Percentiles rank a stretch among this genome's conserved stretches.
These are phyloP conservation scores for Botrytis galanthina DNA, from an alignment of 2,329 filamentous ascomycete genomes.

Conservation along the genomic window DNA sequence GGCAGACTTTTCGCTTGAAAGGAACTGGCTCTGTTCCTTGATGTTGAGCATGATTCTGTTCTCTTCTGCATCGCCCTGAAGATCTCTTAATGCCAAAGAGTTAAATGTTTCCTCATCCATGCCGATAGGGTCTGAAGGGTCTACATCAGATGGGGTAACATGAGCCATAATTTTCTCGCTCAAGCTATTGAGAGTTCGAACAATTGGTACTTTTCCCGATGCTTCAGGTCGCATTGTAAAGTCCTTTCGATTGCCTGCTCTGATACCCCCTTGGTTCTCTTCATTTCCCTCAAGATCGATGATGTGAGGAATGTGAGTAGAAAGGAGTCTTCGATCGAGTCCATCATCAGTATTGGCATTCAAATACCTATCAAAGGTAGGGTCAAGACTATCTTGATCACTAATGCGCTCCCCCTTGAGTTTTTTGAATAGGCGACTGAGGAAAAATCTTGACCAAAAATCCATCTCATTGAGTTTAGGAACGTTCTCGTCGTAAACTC, in stretches of 20 bases:
- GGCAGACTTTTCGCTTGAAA: conserved; percentile 55
- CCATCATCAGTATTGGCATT: conserved; percentile 63
- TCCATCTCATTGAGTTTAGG: conserved; percentile 74
- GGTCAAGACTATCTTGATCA: conserved; percentile 73
- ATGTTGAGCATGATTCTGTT: conserved; percentile 81
- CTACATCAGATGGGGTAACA: conserved; percentile 74
- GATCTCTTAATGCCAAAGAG: conserved; percentile 74
- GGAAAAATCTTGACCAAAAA: conserved; percentile 95
- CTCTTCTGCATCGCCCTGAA: conserved; percentile 71
- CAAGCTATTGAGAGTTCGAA: conserved; percentile 82
- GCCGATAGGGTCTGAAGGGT: conserved; percentile 62
- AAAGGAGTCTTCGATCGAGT: conserved; percentile 53
- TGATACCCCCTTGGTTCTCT: conserved; percentile 84
- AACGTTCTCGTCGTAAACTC: conserved; percentile 90
- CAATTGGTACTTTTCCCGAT: conserved; percentile 77
- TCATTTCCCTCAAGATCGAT: conserved; percentile 94
- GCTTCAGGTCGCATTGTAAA: conserved; percentile 80
- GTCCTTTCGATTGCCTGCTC: conserved; percentile 80
- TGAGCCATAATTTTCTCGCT: conserved; percentile 93
- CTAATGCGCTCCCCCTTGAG: conserved; percentile 84
- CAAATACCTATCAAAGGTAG: conserved; percentile 82
- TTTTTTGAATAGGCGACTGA: conserved; percentile 85
- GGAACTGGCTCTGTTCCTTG: conserved; percentile 82
- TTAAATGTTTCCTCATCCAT: conserved; percentile 72
- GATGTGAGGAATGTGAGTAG: conserved; percentile 75